Conservation (phyloP, 2,329 filamentous ascomycete species). For the Chaetomium sp. region DNA sequence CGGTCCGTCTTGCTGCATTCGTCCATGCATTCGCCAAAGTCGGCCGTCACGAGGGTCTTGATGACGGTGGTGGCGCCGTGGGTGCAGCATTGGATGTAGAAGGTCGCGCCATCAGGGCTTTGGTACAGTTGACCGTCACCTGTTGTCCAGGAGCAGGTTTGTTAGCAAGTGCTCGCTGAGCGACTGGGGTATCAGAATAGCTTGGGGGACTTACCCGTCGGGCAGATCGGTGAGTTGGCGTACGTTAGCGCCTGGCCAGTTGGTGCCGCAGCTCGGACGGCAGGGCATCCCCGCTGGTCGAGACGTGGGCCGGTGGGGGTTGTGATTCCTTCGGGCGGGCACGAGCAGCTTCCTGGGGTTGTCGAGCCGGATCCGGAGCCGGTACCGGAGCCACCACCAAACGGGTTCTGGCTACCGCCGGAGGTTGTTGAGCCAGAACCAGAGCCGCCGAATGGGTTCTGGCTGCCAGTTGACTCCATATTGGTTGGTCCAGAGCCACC, state of each 20-base stretch:
- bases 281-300: background rate
- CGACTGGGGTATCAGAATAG: background rate
- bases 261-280: no score
- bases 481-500: background rate
- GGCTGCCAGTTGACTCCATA: background rate
- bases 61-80: background rate
- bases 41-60: background rate
- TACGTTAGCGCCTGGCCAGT: background rate
- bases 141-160: background rate
- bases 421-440: no score
- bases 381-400: background rate
- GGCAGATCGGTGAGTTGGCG: background rate
- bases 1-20: constrained; percentile 11
- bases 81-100: background rate
- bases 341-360: background rate
- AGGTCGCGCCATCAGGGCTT: background rate
- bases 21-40: constrained; percentile 11
- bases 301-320: background rate
- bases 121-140: background rate
- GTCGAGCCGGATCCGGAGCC: background rate
- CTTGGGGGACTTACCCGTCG: background rate
- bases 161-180: background rate
- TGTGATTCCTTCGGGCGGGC: background rate
- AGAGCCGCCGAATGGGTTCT: background rate
- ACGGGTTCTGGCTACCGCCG: no score